A percentile compares a stretch with the other conserved stretches of the same genome.
Conservation (phyloP, 1,284 basidiomycete genomes). For the Cerioporus squamosus region DNA sequence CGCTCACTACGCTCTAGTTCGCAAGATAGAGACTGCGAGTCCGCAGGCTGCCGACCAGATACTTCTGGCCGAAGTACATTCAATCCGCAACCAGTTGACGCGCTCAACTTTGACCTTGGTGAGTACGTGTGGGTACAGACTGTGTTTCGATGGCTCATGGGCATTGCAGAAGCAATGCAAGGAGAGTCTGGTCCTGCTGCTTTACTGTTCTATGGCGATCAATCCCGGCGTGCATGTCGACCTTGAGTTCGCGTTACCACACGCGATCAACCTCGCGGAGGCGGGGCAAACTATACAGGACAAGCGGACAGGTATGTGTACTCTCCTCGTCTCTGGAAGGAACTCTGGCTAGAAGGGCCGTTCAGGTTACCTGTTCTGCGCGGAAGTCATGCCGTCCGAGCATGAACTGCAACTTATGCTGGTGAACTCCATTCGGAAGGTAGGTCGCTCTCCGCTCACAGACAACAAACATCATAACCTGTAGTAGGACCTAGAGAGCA, state of each 20-base stretch:
- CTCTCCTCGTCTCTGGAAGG: neutral
- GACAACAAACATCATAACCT: conserved; percentile 4
- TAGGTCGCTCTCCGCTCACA: conserved; percentile 27
- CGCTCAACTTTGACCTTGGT: conserved; percentile 55
- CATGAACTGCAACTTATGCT: conserved; percentile 82
- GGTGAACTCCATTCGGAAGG: conserved; percentile 82
- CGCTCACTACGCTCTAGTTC: conserved; percentile 72
- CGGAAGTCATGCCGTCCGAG: conserved; percentile 64
- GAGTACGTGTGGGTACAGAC: conserved; percentile 5
- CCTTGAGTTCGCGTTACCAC: conserved; percentile 69
- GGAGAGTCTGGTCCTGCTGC: conserved; percentile 63
- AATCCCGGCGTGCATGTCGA: conserved; percentile 44
- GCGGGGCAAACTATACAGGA: conserved; percentile 61
- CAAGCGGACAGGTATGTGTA: conserved; percentile 67
- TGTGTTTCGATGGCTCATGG: conserved; percentile 17
- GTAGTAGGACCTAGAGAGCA: conserved; percentile 66
- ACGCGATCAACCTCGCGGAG: conserved; percentile 75
- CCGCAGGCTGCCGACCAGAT: conserved; percentile 60
- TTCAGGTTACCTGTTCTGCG: conserved; percentile 76
- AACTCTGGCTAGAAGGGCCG: conserved; percentile 1
- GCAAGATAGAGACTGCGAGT: conserved; percentile 64
- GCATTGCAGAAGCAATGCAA: conserved; percentile 55
- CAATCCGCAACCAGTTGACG: conserved; percentile 54
- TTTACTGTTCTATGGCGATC: conserved; percentile 68
- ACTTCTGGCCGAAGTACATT: conserved; percentile 58